Evolutionary conservation across 768 basidiomycete species (phyloP), one percentile per base, ranked within the genome.

Genomic region (Suillus subalutaceus): DNA sequence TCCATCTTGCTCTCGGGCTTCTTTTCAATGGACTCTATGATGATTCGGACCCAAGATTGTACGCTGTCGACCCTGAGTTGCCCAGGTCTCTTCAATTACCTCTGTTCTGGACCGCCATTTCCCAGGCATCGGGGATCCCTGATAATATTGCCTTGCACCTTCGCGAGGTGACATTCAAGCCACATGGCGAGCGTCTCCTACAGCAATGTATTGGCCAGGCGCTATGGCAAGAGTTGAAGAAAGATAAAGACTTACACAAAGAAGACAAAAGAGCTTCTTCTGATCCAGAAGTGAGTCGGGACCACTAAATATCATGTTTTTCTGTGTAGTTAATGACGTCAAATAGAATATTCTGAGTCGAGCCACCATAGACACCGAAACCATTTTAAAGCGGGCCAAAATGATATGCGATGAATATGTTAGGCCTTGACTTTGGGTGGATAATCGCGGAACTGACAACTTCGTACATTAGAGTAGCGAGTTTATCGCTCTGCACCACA

Each of bases 21-120:
- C 65, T 66, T 38, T 66, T 66, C 32, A 60, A 62, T 20, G 43
- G 52, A 23, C 65, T 66, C 43, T 23, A 20, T 26, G 38, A 53
- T 16, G 48, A 5, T 30, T 1, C 0, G 13, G 65, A 66, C 38
- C 32, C n/a, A 15, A 40, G 61, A 44, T 37, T 66, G 50, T 10
- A 35, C 32, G 38, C 59, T n/a, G 20, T 10, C 18, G 40, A 26
- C 5, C 23, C 61, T 44, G 23, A 52, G 53, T 60, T 63, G 61
- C 50, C 50, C 18, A 62, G 26, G 41, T 53, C 58, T 16, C 59
- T 66, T 4, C 60, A 66, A 44, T 63, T 66, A 48, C 65, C 65
- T 23, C 61, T 66, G 35, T 62, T 66, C 43, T 66, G 65, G 65
- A 50, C 48, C 35, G 65, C 59, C 15, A 50, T 66, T 62, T 66